Evolutionary conservation across 352 stramenopile genomes (phyloP), one percentile per base, ranked within the genome.

Genomic region (Globisporangium viniferum): DNA sequence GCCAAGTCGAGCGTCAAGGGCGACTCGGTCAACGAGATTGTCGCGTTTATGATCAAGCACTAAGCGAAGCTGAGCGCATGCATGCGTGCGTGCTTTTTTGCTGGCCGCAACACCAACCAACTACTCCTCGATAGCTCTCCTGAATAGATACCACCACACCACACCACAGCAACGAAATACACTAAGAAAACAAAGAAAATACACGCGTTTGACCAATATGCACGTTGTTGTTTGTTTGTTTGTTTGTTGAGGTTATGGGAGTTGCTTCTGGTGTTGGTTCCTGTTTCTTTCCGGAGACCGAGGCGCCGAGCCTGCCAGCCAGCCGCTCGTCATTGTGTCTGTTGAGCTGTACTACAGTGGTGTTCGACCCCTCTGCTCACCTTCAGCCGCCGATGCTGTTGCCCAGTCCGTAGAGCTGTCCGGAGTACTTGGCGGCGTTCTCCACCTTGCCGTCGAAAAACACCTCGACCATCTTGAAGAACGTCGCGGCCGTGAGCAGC

Each of bases 401-500:
- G 55, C 88, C 88, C 57, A 96, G 76, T 14, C 88, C 88, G 66
- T 96, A 96, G 61, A 96, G 83, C 49, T 94, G 86, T 12, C 88
- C 88, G 53, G 84, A 92, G 78, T 94, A 96, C 72, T 93, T 94
- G 75, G 62, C 67, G 59, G 86, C 85, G 59, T 92, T 94, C 60
- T 91, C 84, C 51, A 94, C 84, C 54, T 94, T 92, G 69, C 84
- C 84, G 64, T 96, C 83, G 59, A 94, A 96, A 67, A 94, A 94
- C 35, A 93, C 81, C 36, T 96, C 86, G 55, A 94, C 84, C 85
- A 96, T 94, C 76, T 93, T 93, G 79, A 98, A 98, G 72, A 97
- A 97, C 27, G 91, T 95, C 51, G 91, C 87, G 49, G 91, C 91
- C 20, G 98, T 99, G 61, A 99, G 88, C 49, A 99, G 80, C 29